Evolutionary conservation across 257 asterid genomes (phyloP).

Genomic region (Nicotiana knightiana): DNA sequence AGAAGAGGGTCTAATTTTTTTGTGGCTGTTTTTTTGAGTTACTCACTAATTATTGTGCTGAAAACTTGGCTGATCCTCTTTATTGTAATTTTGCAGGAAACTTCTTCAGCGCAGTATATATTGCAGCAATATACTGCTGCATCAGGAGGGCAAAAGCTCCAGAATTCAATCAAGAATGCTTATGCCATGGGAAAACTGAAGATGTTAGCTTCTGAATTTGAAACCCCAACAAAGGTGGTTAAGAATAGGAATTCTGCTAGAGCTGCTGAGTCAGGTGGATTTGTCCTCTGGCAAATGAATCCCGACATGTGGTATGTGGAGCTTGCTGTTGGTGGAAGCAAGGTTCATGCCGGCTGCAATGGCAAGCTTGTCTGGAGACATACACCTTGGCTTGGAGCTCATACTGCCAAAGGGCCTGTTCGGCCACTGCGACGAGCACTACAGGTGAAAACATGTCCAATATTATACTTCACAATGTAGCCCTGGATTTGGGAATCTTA

Average conservation of each 20-base stretch:
- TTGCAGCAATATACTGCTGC: constrained; percentile 88
- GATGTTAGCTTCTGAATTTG: constrained; percentile 89
- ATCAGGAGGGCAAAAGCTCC: constrained; percentile 76
- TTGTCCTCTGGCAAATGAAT: constrained; percentile 91
- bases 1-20: background rate
- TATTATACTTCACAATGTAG: background rate
- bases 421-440: constrained; percentile 89
- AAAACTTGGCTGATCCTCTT: background rate
- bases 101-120: constrained; percentile 85
- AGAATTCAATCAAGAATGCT: constrained; percentile 59
- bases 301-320: constrained; percentile 95
- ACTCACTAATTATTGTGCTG: background rate
- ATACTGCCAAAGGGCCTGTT: constrained; percentile 85
- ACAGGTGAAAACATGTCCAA: constrained; percentile 42
- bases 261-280: constrained; percentile 86
- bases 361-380: constrained; percentile 96
- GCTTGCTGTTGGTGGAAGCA: constrained; percentile 90
- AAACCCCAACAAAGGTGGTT: constrained; percentile 78
- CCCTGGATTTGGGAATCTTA: background rate
- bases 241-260: constrained; percentile 59
- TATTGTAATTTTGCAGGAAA: constrained; percentile 50
- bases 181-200: constrained; percentile 87
- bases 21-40: background rate
- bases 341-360: constrained; percentile 93
- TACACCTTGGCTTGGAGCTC: constrained; percentile 98